Percentiles rank a stretch among this genome's conserved stretches.
phyloP scores from a whole-genome alignment of 305 asterid species.

The Fraxinus platypoda region DNA sequence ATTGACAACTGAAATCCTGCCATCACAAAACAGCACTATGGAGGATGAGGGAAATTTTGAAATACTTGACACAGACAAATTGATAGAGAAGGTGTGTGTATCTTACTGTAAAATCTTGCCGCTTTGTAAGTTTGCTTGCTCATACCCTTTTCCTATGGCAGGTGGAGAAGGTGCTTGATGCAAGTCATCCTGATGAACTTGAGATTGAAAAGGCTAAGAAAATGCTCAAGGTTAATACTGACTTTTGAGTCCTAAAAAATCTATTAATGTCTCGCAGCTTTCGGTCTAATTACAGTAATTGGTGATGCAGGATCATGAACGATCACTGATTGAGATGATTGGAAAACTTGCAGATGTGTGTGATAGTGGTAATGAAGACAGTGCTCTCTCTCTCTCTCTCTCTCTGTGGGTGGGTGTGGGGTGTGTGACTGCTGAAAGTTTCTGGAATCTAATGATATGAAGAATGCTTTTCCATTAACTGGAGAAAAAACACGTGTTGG shows the following conservation, averaged over 20 bases:
- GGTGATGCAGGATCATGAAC: slow-evolving; percentile 90
- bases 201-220: slow-evolving; percentile 92
- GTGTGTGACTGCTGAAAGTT: not conserved
- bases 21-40: slow-evolving; percentile 50
- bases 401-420: not conserved
- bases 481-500: not conserved
- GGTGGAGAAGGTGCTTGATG: slow-evolving; percentile 91
- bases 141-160: slow-evolving; percentile 29
- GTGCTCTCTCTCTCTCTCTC: not conserved
- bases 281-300: slow-evolving; percentile 22
- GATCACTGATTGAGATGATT: slow-evolving; percentile 70
- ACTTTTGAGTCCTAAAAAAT: not conserved
- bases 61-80: slow-evolving; percentile 80
- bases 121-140: slow-evolving; percentile 7
- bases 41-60: slow-evolving; percentile 61
- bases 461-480: not conserved
- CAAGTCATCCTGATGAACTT: slow-evolving; percentile 68
- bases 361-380: slow-evolving; percentile 57
- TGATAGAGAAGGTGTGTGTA: slow-evolving; percentile 67
- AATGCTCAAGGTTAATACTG: slow-evolving; percentile 69
- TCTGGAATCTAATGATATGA: not conserved
- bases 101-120: slow-evolving; percentile 4
- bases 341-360: slow-evolving; percentile 76
- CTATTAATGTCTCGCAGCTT: slow-evolving; percentile 11
- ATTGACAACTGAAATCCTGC: slow-evolving; percentile 43